Evolutionary conservation across 768 basidiomycete species (phyloP).

Genomic region (Pulveroboletus sp.): DNA sequence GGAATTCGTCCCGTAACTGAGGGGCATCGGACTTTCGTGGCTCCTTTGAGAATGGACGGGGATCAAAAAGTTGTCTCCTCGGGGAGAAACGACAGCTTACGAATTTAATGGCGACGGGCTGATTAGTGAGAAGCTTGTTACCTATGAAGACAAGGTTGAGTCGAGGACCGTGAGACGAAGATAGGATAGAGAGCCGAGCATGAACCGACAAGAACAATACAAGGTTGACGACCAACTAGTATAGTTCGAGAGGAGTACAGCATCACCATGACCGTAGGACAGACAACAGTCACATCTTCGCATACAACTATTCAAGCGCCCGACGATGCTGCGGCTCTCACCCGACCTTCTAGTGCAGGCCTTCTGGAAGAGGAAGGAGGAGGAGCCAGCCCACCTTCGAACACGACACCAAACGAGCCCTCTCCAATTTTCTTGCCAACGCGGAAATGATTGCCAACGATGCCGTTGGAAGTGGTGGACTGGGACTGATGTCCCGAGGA

Average conservation of each 20-base stretch:
- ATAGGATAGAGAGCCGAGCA: constrained; percentile 1
- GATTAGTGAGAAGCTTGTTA: constrained; percentile 77
- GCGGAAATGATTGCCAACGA: constrained; percentile 78
- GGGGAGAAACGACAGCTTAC: constrained; percentile 44
- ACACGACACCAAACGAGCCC: constrained; percentile 97
- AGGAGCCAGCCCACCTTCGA: constrained; percentile 68
- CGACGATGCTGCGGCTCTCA: constrained; percentile 2
- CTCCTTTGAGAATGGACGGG: constrained; percentile 51
- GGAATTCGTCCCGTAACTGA: constrained; percentile 94
- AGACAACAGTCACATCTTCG: constrained; percentile 5
- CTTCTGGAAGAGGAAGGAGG: not conserved
- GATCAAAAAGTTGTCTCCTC: constrained; percentile 14
- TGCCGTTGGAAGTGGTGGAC: constrained; percentile 61
- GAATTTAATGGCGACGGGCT: constrained; percentile 96
- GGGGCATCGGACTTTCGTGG: constrained; percentile 97
- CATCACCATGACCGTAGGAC: constrained; percentile 5
- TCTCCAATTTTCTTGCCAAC: constrained; percentile 99
- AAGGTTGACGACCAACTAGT: constrained; percentile 5
- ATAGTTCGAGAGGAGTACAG: constrained; percentile 3
- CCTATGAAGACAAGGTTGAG: constrained; percentile 46
- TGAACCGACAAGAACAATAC: constrained; percentile 6
- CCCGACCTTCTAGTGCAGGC: not conserved
- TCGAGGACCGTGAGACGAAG: constrained; percentile 1
- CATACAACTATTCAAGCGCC: constrained; percentile 13
- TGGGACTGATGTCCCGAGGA: constrained; percentile 69